Base-by-base conservation (phyloP, 306 rosid species). In the Vachellia pachyceras region DNA sequence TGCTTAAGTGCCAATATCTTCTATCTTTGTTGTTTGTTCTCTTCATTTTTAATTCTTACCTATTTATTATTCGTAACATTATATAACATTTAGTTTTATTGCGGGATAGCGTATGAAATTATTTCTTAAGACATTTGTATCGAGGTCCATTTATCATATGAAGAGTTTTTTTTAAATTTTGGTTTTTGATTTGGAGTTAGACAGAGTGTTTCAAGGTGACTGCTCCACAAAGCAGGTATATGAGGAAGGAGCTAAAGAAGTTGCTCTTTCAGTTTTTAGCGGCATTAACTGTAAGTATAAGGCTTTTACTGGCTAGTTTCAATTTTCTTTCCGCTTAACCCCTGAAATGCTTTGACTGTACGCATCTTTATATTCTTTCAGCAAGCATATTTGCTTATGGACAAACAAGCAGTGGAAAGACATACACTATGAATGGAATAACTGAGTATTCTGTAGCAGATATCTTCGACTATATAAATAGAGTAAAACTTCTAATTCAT, bases 361-460 rank as follows among this genome's bases (percentile, higher is more conserved):
- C 17, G 69, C 49, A 64, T 86, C 63, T n/a, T 73, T 64, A 25
- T 77, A 25, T 76, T 46, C 77, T 91, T 84, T 84, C 91, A 94
- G 98, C 98, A 1, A 90, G 93, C 85, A 87, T 94, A 78, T 94
- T 94, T 87, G 97, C 98, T 54, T 94, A 94, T 69, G 98, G 98
- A 73, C 98, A 94, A 86, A 94, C 98, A 41, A 94, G 97, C 86
- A 94, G 98, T 73, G 98, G 98, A 82, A 94, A 94, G 88, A 94
- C 98, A 3, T 92, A 92, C 85, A 94, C 98, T 10, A 94, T 94
- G 97, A 76, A 86, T 88, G 98, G 98, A 77, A 87, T 94, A 70
- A 90, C 94, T 65, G 98, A 94, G 85, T 87, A 88, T 73, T 85
- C 97, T 33, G 98, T 86, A 44, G 94, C 93, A 12, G 98, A 92